Percentiles rank a stretch among this genome's conserved stretches.
phyloP scores from a whole-genome alignment of 768 basidiomycete species.

The Russula foetens region DNA sequence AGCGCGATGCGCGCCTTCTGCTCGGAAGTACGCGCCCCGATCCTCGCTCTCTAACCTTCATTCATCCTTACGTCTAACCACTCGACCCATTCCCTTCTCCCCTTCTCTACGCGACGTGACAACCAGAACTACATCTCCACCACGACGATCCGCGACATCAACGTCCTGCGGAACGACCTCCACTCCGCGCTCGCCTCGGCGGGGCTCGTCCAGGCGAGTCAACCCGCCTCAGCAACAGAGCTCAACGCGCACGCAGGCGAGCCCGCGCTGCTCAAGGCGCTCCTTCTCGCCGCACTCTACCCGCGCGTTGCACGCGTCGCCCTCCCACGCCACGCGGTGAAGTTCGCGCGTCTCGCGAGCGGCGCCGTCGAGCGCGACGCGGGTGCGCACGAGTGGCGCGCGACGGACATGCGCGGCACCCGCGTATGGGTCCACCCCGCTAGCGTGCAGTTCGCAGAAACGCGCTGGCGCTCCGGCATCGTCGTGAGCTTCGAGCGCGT shows the following conservation, averaged over 20 bases:
- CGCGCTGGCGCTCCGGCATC: conserved; percentile 71
- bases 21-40: conserved; percentile 45
- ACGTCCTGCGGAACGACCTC: conserved; percentile 71
- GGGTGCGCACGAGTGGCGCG: conserved; percentile 73
- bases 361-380: conserved; percentile 84
- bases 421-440: conserved; percentile 79
- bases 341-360: conserved; percentile 78
- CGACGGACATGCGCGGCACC: conserved; percentile 56
- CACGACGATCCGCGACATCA: conserved; percentile 68
- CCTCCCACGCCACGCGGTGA: conserved; percentile 63
- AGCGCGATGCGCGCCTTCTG: conserved; percentile 50
- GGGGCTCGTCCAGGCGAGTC: conserved; percentile 52
- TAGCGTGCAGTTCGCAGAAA: conserved; percentile 67
- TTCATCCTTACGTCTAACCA: not conserved
- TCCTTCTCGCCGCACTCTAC: conserved; percentile 83
- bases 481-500: conserved; percentile 79
- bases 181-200: conserved; percentile 57
- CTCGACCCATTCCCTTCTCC: too few species aligned
- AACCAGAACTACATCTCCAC: conserved; percentile 75
- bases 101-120: not conserved
- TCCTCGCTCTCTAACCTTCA: conserved; percentile 2
- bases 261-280: conserved; percentile 71
- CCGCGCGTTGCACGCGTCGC: conserved; percentile 73
- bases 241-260: conserved; percentile 62
- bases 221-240: conserved; percentile 36